Evolutionary conservation across 1,139 yeast genomes (phyloP).

Genomic region (Kurtzmaniella quercitrusa): DNA sequence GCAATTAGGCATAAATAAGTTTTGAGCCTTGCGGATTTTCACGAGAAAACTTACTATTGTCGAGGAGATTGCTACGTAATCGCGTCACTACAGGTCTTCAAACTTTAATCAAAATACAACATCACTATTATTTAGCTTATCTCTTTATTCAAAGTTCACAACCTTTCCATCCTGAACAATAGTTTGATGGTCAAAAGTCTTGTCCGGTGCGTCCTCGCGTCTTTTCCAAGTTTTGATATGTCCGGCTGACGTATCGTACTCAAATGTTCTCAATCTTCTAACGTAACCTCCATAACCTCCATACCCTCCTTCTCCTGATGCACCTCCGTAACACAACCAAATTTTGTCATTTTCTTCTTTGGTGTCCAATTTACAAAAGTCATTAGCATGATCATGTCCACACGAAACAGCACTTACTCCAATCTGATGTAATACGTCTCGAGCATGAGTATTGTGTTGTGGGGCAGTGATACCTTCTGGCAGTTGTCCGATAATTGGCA

Average conservation of each 20-base stretch:
- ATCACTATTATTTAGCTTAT: background rate
- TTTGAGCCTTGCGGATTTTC: too few species aligned
- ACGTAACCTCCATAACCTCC: constrained; percentile 86
- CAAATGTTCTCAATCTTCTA: constrained; percentile 70
- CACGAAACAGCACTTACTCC: constrained; percentile 74
- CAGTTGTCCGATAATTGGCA: constrained; percentile 51
- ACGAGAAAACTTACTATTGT: too few species aligned
- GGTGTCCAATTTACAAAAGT: constrained; percentile 65
- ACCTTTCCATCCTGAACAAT: constrained; percentile 50
- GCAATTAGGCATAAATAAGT: background rate
- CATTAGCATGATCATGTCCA: constrained; percentile 96
- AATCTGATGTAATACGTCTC: constrained; percentile 50
- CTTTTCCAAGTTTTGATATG: constrained; percentile 74
- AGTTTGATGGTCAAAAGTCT: constrained; percentile 52
- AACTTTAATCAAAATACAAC: background rate
- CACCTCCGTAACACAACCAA: constrained; percentile 95
- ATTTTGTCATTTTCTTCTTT: constrained; percentile 37
- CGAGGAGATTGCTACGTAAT: too few species aligned
- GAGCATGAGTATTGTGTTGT: constrained; percentile 59
- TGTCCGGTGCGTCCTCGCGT: constrained; percentile 49
- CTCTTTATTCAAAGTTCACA: constrained; percentile 14
- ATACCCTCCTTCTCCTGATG: constrained; percentile 90
- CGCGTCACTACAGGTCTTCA: background rate
- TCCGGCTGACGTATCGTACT: constrained; percentile 51
- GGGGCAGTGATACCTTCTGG: constrained; percentile 83